Percentiles rank a stretch among this genome's conserved stretches.
These are phyloP conservation scores for Aspergillus chevalieri DNA, from an alignment of 2,329 filamentous ascomycete genomes.

Conservation along the genomic window DNA sequence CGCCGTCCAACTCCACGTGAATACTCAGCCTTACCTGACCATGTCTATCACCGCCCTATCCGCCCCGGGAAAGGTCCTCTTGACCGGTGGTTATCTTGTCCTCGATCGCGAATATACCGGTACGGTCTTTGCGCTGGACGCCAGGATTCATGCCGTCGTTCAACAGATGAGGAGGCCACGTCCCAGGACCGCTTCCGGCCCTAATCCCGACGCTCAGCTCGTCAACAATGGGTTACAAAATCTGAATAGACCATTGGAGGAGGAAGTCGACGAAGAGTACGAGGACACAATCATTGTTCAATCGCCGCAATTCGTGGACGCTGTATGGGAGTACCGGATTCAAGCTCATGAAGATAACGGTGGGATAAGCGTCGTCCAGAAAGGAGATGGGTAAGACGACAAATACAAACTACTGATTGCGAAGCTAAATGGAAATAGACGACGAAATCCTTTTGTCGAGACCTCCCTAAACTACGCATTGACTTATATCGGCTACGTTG, in stretches of 20 bases:
- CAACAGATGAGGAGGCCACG: slow-evolving; percentile 44
- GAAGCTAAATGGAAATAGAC: slow-evolving; percentile 32
- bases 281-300: slow-evolving; percentile 71
- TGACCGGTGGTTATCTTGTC: slow-evolving; percentile 91
- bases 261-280: slow-evolving; percentile 49
- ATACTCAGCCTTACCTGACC: background rate
- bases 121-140: slow-evolving; percentile 59
- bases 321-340: slow-evolving; percentile 83
- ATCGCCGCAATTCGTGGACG: slow-evolving; percentile 84
- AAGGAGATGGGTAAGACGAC: slow-evolving; percentile 32
- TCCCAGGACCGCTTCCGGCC: slow-evolving; percentile 7
- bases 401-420: slow-evolving; percentile 1
- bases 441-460: slow-evolving; percentile 81
- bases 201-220: background rate
- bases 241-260: slow-evolving; percentile 6
- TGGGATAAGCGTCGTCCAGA: slow-evolving; percentile 74
- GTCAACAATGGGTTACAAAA: slow-evolving; percentile 2
- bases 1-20: too few species aligned
- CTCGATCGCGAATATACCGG: slow-evolving; percentile 82
- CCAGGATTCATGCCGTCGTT: slow-evolving; percentile 57
- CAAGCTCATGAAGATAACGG: slow-evolving; percentile 62
- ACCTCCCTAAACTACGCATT: slow-evolving; percentile 82
- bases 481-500: slow-evolving; percentile 61
- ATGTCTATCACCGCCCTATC: slow-evolving; percentile 58
- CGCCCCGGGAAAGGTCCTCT: slow-evolving; percentile 90